These are phyloP conservation scores for Anacardium occidentale DNA, from an alignment of 345 rosid genomes.

Conservation along the genomic window DNA sequence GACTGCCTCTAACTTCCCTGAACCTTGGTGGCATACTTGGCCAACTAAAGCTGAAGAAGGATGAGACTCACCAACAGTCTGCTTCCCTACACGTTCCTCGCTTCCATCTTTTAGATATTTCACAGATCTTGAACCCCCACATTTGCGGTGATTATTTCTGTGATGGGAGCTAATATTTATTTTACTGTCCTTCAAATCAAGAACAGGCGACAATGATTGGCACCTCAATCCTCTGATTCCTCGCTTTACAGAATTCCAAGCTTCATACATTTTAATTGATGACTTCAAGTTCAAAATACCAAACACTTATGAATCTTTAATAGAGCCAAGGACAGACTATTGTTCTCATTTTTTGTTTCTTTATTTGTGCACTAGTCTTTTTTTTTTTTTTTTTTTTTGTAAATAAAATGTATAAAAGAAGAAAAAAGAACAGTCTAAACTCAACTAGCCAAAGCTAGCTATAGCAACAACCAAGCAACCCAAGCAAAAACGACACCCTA, in stretches of 20 bases:
- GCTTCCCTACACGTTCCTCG: slow-evolving; percentile 31
- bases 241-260: slow-evolving; percentile 53
- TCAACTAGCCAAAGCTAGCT: no score
- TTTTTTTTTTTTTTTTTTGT: no score
- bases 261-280: slow-evolving; percentile 29
- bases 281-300: background rate
- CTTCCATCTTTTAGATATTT: slow-evolving; percentile 41
- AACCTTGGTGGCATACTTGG: slow-evolving; percentile 47
- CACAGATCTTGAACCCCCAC: slow-evolving; percentile 41
- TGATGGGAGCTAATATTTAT: slow-evolving; percentile 16
- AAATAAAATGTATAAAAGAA: no score
- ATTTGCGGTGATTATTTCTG: slow-evolving; percentile 19
- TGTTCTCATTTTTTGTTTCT: slow-evolving; percentile 5
- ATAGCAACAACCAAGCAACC: no score
- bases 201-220: slow-evolving; percentile 31
- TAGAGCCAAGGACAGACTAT: slow-evolving; percentile 8
- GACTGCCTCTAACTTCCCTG: slow-evolving; percentile 42
- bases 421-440: no score
- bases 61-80: slow-evolving; percentile 12
- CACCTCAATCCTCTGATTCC: slow-evolving; percentile 48
- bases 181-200: slow-evolving; percentile 28
- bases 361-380: slow-evolving; percentile 1
- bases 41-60: slow-evolving; percentile 36
- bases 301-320: background rate
- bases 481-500: no score